Evolutionary conservation across 2,329 filamentous ascomycete genomes (phyloP), one percentile per base, ranked within the genome.

Genomic region (Pseudonectria foliicola): DNA sequence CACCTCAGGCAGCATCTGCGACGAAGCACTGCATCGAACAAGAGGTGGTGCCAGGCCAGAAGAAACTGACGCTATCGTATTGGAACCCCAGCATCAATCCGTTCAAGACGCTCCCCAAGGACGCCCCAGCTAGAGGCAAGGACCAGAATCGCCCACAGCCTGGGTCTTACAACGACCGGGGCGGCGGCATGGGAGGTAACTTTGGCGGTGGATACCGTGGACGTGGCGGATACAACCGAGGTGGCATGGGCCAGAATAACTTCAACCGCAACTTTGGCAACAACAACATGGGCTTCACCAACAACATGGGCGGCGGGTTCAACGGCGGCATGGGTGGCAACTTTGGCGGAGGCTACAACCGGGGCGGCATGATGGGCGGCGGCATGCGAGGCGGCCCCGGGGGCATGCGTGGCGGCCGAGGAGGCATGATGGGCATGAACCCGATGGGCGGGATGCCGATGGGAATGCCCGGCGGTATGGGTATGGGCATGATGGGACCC

Each of bases 101-200:
- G 0, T 96, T 94, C 74, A 82, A 84, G 46, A 95, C 88, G 0
- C 66, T 93, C 4, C 89, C 88, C 13, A 95, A 95, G 64, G 89
- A 95, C 56, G 82, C 83, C 1, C 87, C 85, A 0, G 46, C 60
- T 3, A 48, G 61, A 38, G 80, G 72, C 25, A 81, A 86, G 54
- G 76, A 80, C 28, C 66, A 69, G 28, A 68, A 76, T 40, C 77
- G 77, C 34, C 70, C 67, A 37, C 59, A 65, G 23, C 55, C 70
- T 31, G 64, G 68, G 29, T 59, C 61, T 35, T 75, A 71, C 57
- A 71, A 71, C 33, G 66, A 72, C 39, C 43, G 50, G 7, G 64
- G 66, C 42, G 60, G 59, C 27, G 45, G 35, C 26, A 44, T 40
- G 32, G 55, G 59, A 35, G 67, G 67, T 44, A 67, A 71, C 46